phyloP scores from a whole-genome alignment of 192 early-diverging fungal species.

The Pilaira anomala region DNA sequence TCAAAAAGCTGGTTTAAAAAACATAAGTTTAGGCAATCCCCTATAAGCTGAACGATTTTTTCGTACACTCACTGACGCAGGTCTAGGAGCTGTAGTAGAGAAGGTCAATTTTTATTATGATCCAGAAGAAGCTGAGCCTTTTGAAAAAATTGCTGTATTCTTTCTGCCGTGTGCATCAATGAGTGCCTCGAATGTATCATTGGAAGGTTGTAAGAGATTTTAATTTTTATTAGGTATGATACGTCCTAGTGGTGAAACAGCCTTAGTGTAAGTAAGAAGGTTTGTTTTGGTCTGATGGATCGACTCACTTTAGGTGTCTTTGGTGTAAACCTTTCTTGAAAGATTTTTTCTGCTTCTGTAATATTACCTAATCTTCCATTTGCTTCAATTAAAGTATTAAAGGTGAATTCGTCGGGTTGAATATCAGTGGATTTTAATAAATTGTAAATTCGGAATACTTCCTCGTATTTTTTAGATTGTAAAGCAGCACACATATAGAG shows the following conservation, averaged over 20 bases:
- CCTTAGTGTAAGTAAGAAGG: not conserved
- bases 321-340: conserved; percentile 14
- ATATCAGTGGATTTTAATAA: conserved; percentile 18
- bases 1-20: too few relatives aligned
- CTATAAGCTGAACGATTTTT: too few relatives aligned
- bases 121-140: too few relatives aligned
- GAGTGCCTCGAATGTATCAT: conserved; percentile 26
- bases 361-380: conserved; percentile 30
- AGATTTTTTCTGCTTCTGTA: conserved; percentile 23
- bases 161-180: conserved; percentile 36
- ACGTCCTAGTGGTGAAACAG: not conserved
- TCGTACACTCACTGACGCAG: too few relatives aligned
- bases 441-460: conserved; percentile 18
- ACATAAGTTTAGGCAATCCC: too few relatives aligned
- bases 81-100: too few relatives aligned
- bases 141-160: too few relatives aligned
- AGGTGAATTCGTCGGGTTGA: conserved; percentile 29
- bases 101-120: too few relatives aligned
- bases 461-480: conserved; percentile 14
- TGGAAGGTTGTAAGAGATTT: conserved; percentile 6
- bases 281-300: not conserved
- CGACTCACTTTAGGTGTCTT: not conserved
- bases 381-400: conserved; percentile 33
- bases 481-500: conserved; percentile 34
- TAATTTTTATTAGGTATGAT: not conserved